Evolutionary conservation across 1,139 yeast genomes (phyloP).

Genomic region (Pneumocystis canis): DNA sequence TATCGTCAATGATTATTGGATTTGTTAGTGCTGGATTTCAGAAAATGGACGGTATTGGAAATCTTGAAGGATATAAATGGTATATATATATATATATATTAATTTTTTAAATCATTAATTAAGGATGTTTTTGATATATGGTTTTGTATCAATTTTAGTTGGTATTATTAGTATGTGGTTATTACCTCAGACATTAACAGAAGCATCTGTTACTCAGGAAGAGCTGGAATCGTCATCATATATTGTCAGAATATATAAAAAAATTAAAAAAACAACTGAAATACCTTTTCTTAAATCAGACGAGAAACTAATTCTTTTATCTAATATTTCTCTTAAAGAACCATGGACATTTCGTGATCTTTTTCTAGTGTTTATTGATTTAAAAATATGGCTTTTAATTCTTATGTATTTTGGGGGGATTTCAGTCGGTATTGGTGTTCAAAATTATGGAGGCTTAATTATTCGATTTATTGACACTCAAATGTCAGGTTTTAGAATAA

Average conservation of each 20-base stretch:
- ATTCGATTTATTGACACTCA: constrained; percentile 24
- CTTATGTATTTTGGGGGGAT: constrained; percentile 88
- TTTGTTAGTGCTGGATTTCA: constrained; percentile 79
- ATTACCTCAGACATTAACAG: not conserved
- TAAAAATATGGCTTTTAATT: constrained; percentile 63
- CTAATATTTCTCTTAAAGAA: constrained; percentile 41
- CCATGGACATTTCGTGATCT: constrained; percentile 56
- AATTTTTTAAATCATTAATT: not conserved
- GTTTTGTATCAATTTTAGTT: not conserved
- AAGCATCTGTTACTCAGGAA: not conserved
- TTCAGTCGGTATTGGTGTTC: constrained; percentile 74
- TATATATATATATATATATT: not conserved
- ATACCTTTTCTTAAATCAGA: constrained; percentile 34
- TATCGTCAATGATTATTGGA: constrained; percentile 77
- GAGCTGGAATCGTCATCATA: not conserved
- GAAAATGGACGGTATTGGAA: constrained; percentile 46
- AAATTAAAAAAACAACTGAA: not conserved
- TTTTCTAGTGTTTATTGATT: constrained; percentile 40
- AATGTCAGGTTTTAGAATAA: not conserved
- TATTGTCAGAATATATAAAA: not conserved
- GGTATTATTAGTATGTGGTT: not conserved
- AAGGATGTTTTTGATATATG: not conserved
- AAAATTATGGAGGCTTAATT: constrained; percentile 76
- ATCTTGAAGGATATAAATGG: not conserved
- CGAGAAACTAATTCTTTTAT: constrained; percentile 44